Base-by-base conservation (phyloP, 331 rosid genomes). In the Pyrus hybrid region DNA sequence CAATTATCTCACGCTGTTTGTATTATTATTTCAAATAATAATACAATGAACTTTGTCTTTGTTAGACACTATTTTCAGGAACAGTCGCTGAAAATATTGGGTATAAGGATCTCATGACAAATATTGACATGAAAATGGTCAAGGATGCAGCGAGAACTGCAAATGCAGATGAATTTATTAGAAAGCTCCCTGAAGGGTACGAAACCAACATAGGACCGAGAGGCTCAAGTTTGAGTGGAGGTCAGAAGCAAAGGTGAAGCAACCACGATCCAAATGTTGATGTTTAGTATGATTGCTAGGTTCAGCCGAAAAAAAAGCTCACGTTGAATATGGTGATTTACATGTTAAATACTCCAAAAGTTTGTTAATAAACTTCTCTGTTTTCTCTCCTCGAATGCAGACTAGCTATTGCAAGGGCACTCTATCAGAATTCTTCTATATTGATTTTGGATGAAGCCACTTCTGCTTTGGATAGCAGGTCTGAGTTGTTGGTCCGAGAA, bases 81-180 rank as follows among this genome's bases (percentile, higher is more conserved):
- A 85, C 97, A 17, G 91, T 93, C 68, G 93, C 95, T 54, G 98
- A 93, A 74, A 93, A 91, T 81, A 91, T 93, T 79, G 98, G 97
- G 54, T 91, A 93, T 79, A 77, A 79, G 83, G 97, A 93, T 84
- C 83, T 88, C 65, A 80, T 81, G 79, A 82, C 86, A 62, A 85
- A 86, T 80, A 84, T 93, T 47, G 87, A 93, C 88, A 86, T 91
- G 90, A 89, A 85, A 73, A 87, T 80, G 80, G 93, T 93, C n/a
- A 81, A 87, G 80, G 74, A 74, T 57, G 91, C 91, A 57, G 96
- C 98, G 14, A 41, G 47, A 66, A 86, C 79, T 75, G 95, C 98
- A 76, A 83, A 91, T 78, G 98, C 96, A 22, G 95, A 91, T 22
- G 95, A 91, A 79, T 93, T 94, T 70, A 86, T 91, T 73, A 84